phyloP scores from a whole-genome alignment of 2,329 filamentous ascomycete species.

The Gnomoniopsis smithogilvyi region DNA sequence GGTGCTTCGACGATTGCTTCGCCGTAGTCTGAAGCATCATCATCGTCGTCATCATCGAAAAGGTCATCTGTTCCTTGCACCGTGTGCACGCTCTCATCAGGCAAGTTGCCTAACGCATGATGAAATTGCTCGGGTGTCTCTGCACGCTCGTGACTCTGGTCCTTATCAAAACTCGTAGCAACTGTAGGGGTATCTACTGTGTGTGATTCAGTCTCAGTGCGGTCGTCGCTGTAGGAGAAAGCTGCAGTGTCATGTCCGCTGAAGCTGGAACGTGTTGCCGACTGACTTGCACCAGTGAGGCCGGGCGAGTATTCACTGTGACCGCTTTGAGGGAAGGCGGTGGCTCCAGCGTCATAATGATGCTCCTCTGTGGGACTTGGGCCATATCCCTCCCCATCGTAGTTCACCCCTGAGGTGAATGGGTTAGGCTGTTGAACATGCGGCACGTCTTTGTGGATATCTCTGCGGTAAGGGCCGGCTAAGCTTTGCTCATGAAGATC shows the following conservation, averaged over 20 bases:
- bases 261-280: not conserved
- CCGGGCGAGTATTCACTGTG: not conserved
- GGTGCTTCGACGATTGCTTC: conserved; percentile 1
- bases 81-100: conserved; percentile 26
- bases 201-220: not conserved
- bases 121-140: not conserved
- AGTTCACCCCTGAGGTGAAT: not conserved
- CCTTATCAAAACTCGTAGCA: not conserved
- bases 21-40: conserved; percentile 6
- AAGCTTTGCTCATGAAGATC: not conserved
- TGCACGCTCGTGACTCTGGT: not conserved
- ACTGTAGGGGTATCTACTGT: not conserved
- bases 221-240: not conserved
- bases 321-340: not conserved
- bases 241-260: not conserved
- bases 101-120: conserved; percentile 5
- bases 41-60: conserved; percentile 27
- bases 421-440: not conserved
- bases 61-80: conserved; percentile 32
- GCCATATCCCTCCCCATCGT: conserved; percentile 10
- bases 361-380: not conserved
- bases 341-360: not conserved
- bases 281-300: not conserved
- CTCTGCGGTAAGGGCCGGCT: not conserved
- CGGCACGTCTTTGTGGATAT: not conserved